These are phyloP conservation scores for Amanita molliuscula DNA, from an alignment of 768 basidiomycete species.

Conservation along the genomic window DNA sequence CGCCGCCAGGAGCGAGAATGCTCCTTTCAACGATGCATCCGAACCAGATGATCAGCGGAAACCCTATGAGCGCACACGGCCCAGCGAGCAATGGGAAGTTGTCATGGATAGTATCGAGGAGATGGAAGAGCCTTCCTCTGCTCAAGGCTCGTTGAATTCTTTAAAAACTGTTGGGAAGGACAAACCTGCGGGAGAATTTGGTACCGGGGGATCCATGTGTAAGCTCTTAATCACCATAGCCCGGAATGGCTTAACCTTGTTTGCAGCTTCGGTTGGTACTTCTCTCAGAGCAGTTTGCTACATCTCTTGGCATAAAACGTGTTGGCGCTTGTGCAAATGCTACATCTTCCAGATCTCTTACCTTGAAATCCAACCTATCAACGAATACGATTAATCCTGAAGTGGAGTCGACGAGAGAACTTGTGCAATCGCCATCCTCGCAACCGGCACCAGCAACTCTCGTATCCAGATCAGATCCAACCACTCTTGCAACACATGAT, in stretches of 20 bases:
- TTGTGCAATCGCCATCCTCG: conserved; percentile 16
- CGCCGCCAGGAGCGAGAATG: conserved; percentile 39
- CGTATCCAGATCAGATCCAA: conserved; percentile 31
- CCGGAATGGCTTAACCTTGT: conserved; percentile 7
- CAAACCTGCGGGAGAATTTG: conserved; percentile 55
- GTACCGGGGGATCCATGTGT: conserved; percentile 47
- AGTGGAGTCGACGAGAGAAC: conserved; percentile 20
- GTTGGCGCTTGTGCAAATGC: conserved; percentile 21
- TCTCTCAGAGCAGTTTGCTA: conserved; percentile 73
- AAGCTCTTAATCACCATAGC: conserved; percentile 13
- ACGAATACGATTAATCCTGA: conserved; percentile 4
- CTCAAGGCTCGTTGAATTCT: conserved; percentile 40
- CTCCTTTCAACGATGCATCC: conserved; percentile 15
- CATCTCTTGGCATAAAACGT: conserved; percentile 63
- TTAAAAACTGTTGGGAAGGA: conserved; percentile 24
- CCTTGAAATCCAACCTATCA: conserved; percentile 10
- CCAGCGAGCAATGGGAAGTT: conserved; percentile 78
- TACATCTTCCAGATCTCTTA: conserved; percentile 4
- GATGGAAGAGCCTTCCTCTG: conserved; percentile 40
- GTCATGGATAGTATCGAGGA: conserved; percentile 80
- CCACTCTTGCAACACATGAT: conserved; percentile 17
- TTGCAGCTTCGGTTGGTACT: conserved; percentile 45
- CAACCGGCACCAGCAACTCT: neutral
- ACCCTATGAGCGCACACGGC: conserved; percentile 26
- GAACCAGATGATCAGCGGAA: conserved; percentile 8